Evolutionary conservation across 2,329 filamentous ascomycete species (phyloP).

Genomic region (Pseudopithomyces chartarum): DNA sequence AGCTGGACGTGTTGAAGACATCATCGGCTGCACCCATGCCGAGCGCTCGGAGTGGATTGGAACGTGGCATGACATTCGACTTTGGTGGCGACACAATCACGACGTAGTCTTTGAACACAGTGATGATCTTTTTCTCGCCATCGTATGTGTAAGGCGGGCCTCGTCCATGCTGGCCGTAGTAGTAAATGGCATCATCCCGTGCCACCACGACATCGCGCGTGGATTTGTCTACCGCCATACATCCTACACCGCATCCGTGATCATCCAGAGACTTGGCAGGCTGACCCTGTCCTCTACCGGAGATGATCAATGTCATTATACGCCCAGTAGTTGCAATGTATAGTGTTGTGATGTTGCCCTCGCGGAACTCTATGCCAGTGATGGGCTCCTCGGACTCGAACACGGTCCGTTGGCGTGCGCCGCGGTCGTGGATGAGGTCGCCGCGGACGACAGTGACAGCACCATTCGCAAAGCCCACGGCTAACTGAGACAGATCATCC

Average conservation of each 20-base stretch:
- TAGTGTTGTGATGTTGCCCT: constrained; percentile 70
- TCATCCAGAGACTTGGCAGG: constrained; percentile 89
- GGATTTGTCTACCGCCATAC: constrained; percentile 84
- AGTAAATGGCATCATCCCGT: constrained; percentile 93
- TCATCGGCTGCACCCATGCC: constrained; percentile 74
- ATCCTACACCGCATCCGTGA: constrained; percentile 86
- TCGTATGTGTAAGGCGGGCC: constrained; percentile 91
- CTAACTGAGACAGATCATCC: constrained; percentile 88
- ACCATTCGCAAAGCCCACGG: constrained; percentile 94
- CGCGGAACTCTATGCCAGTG: constrained; percentile 82
- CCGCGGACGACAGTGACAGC: constrained; percentile 91
- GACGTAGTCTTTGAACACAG: constrained; percentile 82
- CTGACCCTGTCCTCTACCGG: constrained; percentile 86
- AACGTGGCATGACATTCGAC: constrained; percentile 56
- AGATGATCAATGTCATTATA: constrained; percentile 84
- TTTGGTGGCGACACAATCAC: constrained; percentile 82
- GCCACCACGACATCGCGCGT: constrained; percentile 89
- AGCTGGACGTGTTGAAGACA: constrained; percentile 83
- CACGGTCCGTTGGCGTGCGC: constrained; percentile 90
- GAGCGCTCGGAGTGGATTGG: constrained; percentile 72
- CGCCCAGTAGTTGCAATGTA: constrained; percentile 91
- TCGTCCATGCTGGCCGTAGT: constrained; percentile 83
- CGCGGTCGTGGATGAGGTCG: constrained; percentile 92
- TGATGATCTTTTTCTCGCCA: constrained; percentile 81
- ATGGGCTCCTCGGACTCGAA: constrained; percentile 97